These are phyloP conservation scores for Heimioporus sp. DNA, from an alignment of 768 basidiomycete species.

Conservation along the genomic window DNA sequence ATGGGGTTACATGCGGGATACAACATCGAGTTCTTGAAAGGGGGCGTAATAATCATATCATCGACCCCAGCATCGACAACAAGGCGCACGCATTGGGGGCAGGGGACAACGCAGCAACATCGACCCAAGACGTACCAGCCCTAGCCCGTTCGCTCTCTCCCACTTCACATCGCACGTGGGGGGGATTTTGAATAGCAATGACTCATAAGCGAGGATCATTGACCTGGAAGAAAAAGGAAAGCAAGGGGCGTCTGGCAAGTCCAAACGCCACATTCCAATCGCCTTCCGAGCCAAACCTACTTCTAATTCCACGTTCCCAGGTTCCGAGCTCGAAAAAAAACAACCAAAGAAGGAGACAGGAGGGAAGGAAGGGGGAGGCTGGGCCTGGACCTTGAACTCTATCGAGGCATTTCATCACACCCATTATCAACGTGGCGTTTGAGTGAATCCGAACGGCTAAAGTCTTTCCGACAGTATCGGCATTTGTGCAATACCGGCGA, in stretches of 20 bases:
- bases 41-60: constrained; percentile 2
- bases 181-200: constrained; percentile 5
- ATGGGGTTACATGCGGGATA: constrained; percentile 4
- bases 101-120: not conserved
- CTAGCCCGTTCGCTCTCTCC: not conserved
- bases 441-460: constrained; percentile 76
- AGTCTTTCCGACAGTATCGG: constrained; percentile 72
- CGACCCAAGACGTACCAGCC: constrained; percentile 1
- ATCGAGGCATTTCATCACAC: constrained; percentile 60
- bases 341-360: not conserved
- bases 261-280: constrained; percentile 14
- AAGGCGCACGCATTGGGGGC: not conserved
- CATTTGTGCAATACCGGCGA: constrained; percentile 67
- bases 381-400: constrained; percentile 11
- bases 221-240: constrained; percentile 3
- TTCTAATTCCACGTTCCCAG: constrained; percentile 13
- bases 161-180: constrained; percentile 5
- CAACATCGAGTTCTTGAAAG: not conserved
- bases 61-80: not conserved
- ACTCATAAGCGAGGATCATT: constrained; percentile 16
- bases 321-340: constrained; percentile 8
- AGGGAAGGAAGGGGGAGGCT: not conserved
- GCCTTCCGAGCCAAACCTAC: constrained; percentile 8
- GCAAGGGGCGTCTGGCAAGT: not conserved
- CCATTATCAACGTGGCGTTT: constrained; percentile 84